Evolutionary conservation across 1,284 basidiomycete species (phyloP).

Genomic region (Cutaneotrichosporon dermatis): DNA sequence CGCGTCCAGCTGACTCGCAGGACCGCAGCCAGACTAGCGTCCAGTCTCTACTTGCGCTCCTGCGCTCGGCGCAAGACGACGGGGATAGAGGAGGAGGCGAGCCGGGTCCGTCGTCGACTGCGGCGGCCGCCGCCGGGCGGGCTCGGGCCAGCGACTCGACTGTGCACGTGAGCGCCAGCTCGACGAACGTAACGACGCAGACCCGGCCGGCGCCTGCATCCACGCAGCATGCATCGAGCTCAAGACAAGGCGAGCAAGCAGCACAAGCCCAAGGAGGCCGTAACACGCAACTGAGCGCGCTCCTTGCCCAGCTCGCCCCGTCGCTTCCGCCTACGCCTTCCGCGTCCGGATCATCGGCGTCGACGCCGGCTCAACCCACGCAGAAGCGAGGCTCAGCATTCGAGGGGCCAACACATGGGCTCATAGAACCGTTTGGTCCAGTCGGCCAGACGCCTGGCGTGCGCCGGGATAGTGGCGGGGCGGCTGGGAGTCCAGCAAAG

Average conservation of each 20-base stretch:
- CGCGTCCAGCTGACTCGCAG: slow-evolving; percentile 4
- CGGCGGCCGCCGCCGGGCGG: not conserved
- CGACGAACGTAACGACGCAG: too few relatives aligned
- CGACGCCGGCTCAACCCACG: slow-evolving; percentile 3
- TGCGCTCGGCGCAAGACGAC: slow-evolving; percentile 34
- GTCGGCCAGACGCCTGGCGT: slow-evolving; percentile 16
- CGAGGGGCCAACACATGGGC: slow-evolving; percentile 12
- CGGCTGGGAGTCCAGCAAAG: not conserved
- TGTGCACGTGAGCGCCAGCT: too few relatives aligned
- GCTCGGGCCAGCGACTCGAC: too few relatives aligned
- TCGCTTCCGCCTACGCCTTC: not conserved
- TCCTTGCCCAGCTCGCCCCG: slow-evolving; percentile 12
- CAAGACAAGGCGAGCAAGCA: not conserved
- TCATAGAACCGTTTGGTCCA: slow-evolving; percentile 41
- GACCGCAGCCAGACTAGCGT: slow-evolving; percentile 27
- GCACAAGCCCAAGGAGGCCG: not conserved
- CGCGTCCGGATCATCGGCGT: not conserved
- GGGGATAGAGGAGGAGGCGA: not conserved
- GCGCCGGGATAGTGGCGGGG: not conserved
- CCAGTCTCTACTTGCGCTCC: slow-evolving; percentile 36
- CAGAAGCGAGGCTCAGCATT: slow-evolving; percentile 12
- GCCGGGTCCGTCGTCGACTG: not conserved
- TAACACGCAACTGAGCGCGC: slow-evolving; percentile 6
- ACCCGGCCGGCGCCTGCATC: not conserved
- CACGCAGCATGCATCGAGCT: not conserved